These are phyloP conservation scores for Saraca asoca DNA, from an alignment of 331 rosid species.

Conservation along the genomic window DNA sequence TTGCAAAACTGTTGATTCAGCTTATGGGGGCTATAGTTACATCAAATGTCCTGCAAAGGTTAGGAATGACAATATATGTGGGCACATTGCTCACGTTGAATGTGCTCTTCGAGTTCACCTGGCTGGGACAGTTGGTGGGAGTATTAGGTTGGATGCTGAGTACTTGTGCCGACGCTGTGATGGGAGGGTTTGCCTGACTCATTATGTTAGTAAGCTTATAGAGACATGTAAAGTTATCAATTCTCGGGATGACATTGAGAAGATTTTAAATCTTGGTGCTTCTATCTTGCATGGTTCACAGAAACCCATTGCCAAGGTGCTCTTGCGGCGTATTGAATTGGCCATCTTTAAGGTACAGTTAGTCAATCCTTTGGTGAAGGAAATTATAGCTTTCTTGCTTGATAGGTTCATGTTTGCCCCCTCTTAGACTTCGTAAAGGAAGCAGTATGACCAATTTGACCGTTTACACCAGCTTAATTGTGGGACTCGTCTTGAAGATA, in stretches of 20 bases:
- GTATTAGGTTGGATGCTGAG: conserved; percentile 67
- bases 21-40: conserved; percentile 64
- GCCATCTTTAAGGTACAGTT: conserved; percentile 61
- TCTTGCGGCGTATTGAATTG: conserved; percentile 53
- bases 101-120: conserved; percentile 65
- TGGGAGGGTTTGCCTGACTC: conserved; percentile 63
- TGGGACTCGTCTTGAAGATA: conserved; percentile 54
- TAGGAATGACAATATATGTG: conserved; percentile 54
- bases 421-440: conserved; percentile 24
- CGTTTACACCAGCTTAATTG: conserved; percentile 59
- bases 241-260: conserved; percentile 51
- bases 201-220: conserved; percentile 55
- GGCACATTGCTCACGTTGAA: conserved; percentile 75
- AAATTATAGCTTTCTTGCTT: conserved; percentile 30
- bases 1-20: conserved; percentile 53
- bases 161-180: conserved; percentile 90
- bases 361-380: conserved; percentile 17
- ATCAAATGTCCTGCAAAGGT: conserved; percentile 56
- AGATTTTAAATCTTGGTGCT: conserved; percentile 60
- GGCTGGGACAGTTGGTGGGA: conserved; percentile 81
- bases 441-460: conserved; percentile 46
- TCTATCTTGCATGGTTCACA: conserved; percentile 72
- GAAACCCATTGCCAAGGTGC: conserved; percentile 49
- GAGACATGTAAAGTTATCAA: conserved; percentile 52
- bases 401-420: conserved; percentile 16